phyloP scores from a whole-genome alignment of 2,329 filamentous ascomycete species.

The Aaosphaeria pasadenensis region DNA sequence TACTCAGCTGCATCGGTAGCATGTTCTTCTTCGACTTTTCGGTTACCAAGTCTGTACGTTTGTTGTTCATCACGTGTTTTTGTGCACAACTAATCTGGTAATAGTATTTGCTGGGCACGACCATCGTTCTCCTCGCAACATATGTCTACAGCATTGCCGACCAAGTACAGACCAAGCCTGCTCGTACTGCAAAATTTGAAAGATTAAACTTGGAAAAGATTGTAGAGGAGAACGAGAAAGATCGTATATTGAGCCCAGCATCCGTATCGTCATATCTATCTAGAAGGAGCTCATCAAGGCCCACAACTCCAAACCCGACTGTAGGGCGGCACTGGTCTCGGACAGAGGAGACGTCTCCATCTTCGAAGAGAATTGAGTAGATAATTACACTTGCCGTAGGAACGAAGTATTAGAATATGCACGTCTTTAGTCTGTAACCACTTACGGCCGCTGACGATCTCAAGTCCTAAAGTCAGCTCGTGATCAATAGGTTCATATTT shows the following conservation, averaged over 20 bases:
- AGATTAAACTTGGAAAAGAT: slow-evolving; percentile 61
- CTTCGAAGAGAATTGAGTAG: too few relatives aligned
- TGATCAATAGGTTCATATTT: too few relatives aligned
- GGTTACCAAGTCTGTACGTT: slow-evolving; percentile 51
- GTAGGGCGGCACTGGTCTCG: too few relatives aligned
- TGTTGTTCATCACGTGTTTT: not conserved
- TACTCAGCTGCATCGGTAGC: slow-evolving; percentile 82
- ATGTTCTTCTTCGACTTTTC: slow-evolving; percentile 81
- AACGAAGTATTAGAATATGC: too few relatives aligned
- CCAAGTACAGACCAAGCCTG: slow-evolving; percentile 53
- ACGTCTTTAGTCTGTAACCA: too few relatives aligned
- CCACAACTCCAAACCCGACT: too few relatives aligned
- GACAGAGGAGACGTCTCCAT: too few relatives aligned
- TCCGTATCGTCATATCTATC: too few relatives aligned
- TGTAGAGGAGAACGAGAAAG: slow-evolving; percentile 17
- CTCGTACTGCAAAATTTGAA: slow-evolving; percentile 61
- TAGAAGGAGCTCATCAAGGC: too few relatives aligned
- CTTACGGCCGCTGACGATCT: too few relatives aligned
- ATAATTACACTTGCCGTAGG: too few relatives aligned
- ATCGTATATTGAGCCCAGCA: not conserved
- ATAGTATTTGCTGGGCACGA: slow-evolving; percentile 74
- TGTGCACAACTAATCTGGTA: not conserved
- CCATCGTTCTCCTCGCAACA: slow-evolving; percentile 74
- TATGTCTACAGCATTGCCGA: slow-evolving; percentile 78
- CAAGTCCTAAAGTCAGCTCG: too few relatives aligned